Percentiles rank a stretch among this genome's conserved stretches.
Evolutionary conservation across 768 basidiomycete species (phyloP).

Genomic region (Neoboletus brunneissimus): DNA sequence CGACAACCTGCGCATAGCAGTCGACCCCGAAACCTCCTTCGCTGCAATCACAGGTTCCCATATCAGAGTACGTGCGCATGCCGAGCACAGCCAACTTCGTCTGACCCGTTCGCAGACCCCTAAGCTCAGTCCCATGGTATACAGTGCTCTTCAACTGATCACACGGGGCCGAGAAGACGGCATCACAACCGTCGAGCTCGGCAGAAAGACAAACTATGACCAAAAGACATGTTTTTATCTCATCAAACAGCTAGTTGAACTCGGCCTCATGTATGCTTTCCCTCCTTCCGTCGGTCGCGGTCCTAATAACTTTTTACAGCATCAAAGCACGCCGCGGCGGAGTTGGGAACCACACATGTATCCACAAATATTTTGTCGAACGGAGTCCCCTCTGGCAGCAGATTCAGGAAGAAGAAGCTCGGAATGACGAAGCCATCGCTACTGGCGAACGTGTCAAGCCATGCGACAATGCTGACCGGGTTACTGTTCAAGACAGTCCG

Average conservation of each 20-base stretch:
- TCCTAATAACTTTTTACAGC: conserved; percentile 33
- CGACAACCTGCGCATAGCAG: conserved; percentile 65
- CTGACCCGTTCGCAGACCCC: conserved; percentile 49
- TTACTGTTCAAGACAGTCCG: conserved; percentile 15
- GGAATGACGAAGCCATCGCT: conserved; percentile 28
- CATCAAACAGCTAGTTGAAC: conserved; percentile 67
- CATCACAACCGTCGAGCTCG: conserved; percentile 74
- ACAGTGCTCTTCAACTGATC: conserved; percentile 78
- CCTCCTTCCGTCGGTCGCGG: background rate
- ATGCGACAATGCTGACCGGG: conserved; percentile 19
- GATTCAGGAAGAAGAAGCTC: conserved; percentile 66
- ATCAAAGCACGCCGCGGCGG: conserved; percentile 78
- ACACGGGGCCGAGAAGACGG: conserved; percentile 79
- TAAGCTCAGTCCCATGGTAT: conserved; percentile 83
- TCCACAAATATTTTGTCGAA: conserved; percentile 85
- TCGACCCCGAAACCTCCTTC: conserved; percentile 72
- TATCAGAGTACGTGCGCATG: conserved; percentile 55
- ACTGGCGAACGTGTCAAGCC: conserved; percentile 12
- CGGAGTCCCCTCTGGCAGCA: conserved; percentile 72
- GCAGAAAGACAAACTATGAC: conserved; percentile 76
- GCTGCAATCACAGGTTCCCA: conserved; percentile 83
- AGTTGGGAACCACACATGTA: conserved; percentile 70
- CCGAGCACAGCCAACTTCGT: background rate
- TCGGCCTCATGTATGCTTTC: conserved; percentile 65
- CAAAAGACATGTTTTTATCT: conserved; percentile 90